phyloP scores from a whole-genome alignment of 2,329 filamentous ascomycete species.

The Penicillium sp. region DNA sequence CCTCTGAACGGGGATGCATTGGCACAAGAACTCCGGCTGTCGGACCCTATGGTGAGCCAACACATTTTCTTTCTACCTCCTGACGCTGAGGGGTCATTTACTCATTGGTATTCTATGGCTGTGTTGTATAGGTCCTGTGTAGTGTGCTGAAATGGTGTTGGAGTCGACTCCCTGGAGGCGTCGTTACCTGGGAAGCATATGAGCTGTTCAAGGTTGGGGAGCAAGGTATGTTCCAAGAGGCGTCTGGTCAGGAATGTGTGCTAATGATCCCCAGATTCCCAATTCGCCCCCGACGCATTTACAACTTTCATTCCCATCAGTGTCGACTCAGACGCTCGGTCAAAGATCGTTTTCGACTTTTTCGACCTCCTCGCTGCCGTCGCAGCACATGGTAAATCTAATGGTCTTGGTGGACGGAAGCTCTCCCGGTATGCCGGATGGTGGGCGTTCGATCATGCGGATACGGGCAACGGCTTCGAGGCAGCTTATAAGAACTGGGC shows the following conservation, averaged over 20 bases:
- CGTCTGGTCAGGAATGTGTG: too few relatives aligned
- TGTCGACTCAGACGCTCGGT: slow-evolving; percentile 77
- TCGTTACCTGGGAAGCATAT: slow-evolving; percentile 95
- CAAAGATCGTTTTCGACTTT: slow-evolving; percentile 88
- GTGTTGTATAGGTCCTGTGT: slow-evolving; percentile 79
- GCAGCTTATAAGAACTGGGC: slow-evolving; percentile 85
- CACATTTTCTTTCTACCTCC: too few relatives aligned
- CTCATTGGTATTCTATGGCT: neutral
- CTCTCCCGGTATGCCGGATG: slow-evolving; percentile 90
- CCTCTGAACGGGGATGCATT: slow-evolving; percentile 60
- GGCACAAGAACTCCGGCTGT: slow-evolving; percentile 78
- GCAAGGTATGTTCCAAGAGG: slow-evolving; percentile 66
- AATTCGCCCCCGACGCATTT: slow-evolving; percentile 88
- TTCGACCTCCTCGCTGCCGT: slow-evolving; percentile 87
- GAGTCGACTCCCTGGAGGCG: slow-evolving; percentile 79
- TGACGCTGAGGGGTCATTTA: slow-evolving; percentile 44
- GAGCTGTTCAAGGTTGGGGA: slow-evolving; percentile 93
- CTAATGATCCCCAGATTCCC: too few relatives aligned
- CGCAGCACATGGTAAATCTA: slow-evolving; percentile 84
- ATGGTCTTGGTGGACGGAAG: slow-evolving; percentile 86
- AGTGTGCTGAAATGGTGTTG: slow-evolving; percentile 98
- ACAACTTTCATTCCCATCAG: slow-evolving; percentile 92
- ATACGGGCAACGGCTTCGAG: slow-evolving; percentile 84
- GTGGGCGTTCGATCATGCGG: slow-evolving; percentile 94
- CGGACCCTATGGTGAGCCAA: slow-evolving; percentile 92